Evolutionary conservation across 192 early-diverging fungal species (phyloP).

Genomic region (Coemansia guatemalensis): DNA sequence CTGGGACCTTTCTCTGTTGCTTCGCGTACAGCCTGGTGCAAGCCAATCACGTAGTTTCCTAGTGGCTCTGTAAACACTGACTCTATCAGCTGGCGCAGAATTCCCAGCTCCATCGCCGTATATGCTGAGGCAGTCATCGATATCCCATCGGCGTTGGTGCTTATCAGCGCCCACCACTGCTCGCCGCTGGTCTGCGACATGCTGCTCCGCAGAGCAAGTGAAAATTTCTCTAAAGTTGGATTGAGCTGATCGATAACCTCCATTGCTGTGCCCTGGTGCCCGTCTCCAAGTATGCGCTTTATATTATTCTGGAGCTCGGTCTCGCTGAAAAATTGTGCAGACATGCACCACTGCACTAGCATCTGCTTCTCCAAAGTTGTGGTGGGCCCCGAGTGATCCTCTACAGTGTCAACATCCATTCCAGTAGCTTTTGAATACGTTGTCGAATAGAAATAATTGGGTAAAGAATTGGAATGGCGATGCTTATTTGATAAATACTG

Average conservation of each 20-base stretch:
- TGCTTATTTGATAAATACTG: too few species aligned
- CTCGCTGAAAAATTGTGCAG: conserved; percentile 30
- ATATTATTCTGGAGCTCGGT: conserved; percentile 11
- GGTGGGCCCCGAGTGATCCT: not conserved
- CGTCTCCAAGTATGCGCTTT: conserved; percentile 13
- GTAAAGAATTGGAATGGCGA: too few species aligned
- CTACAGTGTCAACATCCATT: not conserved
- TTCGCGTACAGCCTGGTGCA: conserved; percentile 24
- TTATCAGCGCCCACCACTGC: conserved; percentile 31
- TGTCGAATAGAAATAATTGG: too few species aligned
- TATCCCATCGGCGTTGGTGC: conserved; percentile 36
- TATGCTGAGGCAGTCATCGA: conserved; percentile 26
- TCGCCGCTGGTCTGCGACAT: conserved; percentile 29
- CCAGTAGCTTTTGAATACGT: not conserved
- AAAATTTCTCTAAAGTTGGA: conserved; percentile 10
- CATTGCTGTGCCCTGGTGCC: not conserved
- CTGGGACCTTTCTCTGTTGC: conserved; percentile 3
- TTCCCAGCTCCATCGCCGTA: conserved; percentile 13
- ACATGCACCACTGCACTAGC: conserved; percentile 50
- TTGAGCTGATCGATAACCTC: conserved; percentile 21
- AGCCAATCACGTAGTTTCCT: conserved; percentile 33
- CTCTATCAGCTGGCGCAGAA: conserved; percentile 32
- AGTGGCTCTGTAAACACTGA: conserved; percentile 16
- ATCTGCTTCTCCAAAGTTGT: conserved; percentile 8
- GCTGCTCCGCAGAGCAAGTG: conserved; percentile 39